Conservation (phyloP, 2,329 filamentous ascomycete species). For the Elsinoe australis region DNA sequence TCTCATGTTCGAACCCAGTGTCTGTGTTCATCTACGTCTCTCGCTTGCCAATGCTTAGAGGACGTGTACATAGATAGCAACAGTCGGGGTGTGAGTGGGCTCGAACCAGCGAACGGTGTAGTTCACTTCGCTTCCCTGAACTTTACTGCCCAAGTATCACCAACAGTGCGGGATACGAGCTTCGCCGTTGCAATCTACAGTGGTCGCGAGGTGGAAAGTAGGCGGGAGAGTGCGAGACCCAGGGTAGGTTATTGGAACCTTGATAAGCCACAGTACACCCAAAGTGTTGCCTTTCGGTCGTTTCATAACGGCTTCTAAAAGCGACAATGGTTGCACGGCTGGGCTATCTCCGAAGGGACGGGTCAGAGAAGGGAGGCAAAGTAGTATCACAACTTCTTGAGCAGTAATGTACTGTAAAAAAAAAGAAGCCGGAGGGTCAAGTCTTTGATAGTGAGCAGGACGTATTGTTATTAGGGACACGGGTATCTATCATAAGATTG, state of each 20-base stretch:
- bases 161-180: neutral
- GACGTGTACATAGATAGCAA: neutral
- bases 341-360: no score
- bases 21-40: neutral
- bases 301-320: no score
- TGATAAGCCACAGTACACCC: neutral
- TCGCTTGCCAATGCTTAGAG: no score
- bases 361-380: no score
- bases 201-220: neutral
- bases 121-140: no score
- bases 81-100: neutral
- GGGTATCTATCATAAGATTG: no score
- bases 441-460: no score
- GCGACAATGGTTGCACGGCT: no score
- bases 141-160: no score
- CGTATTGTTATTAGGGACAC: no score
- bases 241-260: neutral
- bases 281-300: neutral
- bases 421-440: neutral
- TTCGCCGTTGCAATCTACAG: neutral
- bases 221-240: neutral
- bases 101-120: neutral
- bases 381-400: no score
- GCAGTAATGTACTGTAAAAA: no score
- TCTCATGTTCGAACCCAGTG: neutral